Base-by-base conservation (phyloP, 192 early-diverging fungal species). In the Powellomyces hirtus region DNA sequence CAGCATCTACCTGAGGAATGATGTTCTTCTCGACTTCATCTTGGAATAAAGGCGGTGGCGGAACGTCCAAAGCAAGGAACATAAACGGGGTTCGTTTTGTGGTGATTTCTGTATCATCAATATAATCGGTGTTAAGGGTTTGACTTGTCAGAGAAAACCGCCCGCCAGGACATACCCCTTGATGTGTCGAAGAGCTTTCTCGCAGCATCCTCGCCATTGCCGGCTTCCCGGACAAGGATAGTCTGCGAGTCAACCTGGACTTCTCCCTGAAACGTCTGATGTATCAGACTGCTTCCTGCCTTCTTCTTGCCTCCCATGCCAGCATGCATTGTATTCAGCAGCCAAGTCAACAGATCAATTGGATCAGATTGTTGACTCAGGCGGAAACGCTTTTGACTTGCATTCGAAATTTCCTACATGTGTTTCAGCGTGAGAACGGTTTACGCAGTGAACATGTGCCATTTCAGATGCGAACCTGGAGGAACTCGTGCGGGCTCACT, bases 401-500 rank as follows among this genome's bases (percentile, higher is more conserved):
- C 87, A 63, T 86, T 91, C 2, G 87, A 85, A 16, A 96, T 87
- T 81, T 97, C 96, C 84, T 87, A 24, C 46, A 2, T n/a, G 37
- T 0, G 24, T 0, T 24, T 3, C 7, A 30, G n/a, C n/a, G n/a
- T n/a, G n/a, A n/a, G n/a, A n/a, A n/a, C n/a, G n/a, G n/a, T n/a
- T 22, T 13, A 69, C 8, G 30, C 27, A 49, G 37, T 29, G 14
- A 30, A 24, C 46, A 18, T 14, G 26, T 6, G 14, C 2, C 46
- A 24, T 42, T 53, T 38, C 11, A 53, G 16, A 31, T 63, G 53
- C 44, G 59, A 68, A 86, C 89, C 74, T 98, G 96, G 2, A 96
- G 73, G 1, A 97, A 73, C 68, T 98, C 97, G 73, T 98, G 97
- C 4, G 95, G 97, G 72, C 90, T 91, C 38, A 96, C 90, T 80